phyloP scores from a whole-genome alignment of 2,329 filamentous ascomycete genomes.

The Alternaria panax region DNA sequence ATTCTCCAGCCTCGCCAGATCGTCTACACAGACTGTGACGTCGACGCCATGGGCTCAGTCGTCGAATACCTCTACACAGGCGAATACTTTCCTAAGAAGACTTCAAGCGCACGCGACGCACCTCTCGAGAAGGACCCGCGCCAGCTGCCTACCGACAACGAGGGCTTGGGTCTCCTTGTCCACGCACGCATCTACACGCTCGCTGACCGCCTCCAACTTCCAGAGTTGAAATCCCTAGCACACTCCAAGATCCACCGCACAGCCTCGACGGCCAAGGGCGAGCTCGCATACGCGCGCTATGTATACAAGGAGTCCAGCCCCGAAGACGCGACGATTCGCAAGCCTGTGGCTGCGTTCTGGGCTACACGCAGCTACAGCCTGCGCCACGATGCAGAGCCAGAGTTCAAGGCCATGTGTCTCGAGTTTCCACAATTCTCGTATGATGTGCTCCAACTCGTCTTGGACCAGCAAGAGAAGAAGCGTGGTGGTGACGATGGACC shows the following conservation, averaged over 20 bases:
- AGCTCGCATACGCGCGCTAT: slow-evolving; percentile 90
- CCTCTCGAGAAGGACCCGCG: slow-evolving; percentile 73
- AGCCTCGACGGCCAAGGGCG: slow-evolving; percentile 84
- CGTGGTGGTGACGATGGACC: slow-evolving; percentile 25
- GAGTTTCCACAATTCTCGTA: slow-evolving; percentile 92
- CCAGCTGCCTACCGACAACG: slow-evolving; percentile 72
- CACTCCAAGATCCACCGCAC: slow-evolving; percentile 93
- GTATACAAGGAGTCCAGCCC: slow-evolving; percentile 79
- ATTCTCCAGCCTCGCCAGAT: slow-evolving; percentile 67
- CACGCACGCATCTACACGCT: slow-evolving; percentile 91
- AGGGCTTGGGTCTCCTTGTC: slow-evolving; percentile 83
- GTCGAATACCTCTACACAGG: slow-evolving; percentile 84
- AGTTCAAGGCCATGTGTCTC: slow-evolving; percentile 85
- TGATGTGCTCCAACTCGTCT: slow-evolving; percentile 78
- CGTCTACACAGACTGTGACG: slow-evolving; percentile 70
- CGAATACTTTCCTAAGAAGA: slow-evolving; percentile 78
- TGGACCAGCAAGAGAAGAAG: slow-evolving; percentile 59
- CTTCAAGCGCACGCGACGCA: slow-evolving; percentile 68
- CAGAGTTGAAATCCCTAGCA: slow-evolving; percentile 74
- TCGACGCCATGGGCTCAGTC: slow-evolving; percentile 79
- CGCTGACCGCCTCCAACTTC: slow-evolving; percentile 75
- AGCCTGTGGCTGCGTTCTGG: slow-evolving; percentile 90
- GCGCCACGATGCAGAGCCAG: slow-evolving; percentile 82
- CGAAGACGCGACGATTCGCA: slow-evolving; percentile 76
- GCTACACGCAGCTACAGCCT: slow-evolving; percentile 80